Evolutionary conservation across 78 protist genomes (phyloP).

Genomic region (Dictyostelium capitatum): DNA sequence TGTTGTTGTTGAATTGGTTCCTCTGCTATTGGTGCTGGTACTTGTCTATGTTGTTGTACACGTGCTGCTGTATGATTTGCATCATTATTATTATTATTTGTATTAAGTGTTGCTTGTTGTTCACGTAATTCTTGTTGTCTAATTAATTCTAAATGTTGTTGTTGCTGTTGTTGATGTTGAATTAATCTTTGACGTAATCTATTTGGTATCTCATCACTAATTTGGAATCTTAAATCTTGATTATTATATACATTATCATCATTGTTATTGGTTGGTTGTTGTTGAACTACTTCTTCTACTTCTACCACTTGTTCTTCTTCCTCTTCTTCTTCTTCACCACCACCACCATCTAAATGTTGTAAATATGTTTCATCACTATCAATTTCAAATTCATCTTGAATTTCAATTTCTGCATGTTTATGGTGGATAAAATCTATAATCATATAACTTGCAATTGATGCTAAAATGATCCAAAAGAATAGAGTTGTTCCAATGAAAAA

Average conservation of each 20-base stretch:
- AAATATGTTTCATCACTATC: constrained; percentile 10
- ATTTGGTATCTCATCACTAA: constrained; percentile 3
- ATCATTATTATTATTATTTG: background rate
- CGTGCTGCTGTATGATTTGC: background rate
- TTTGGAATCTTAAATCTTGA: constrained; percentile 7
- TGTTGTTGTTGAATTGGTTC: constrained; percentile 17
- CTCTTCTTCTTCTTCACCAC: background rate
- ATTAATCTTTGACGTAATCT: constrained; percentile 21
- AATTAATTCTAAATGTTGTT: background rate
- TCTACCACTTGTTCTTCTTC: background rate
- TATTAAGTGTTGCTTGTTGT: background rate
- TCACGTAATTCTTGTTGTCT: background rate
- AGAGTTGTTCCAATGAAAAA: constrained; percentile 49
- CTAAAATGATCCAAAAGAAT: constrained; percentile 45
- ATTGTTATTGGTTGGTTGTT: background rate
- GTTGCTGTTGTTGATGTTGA: constrained; percentile 21
- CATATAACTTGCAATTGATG: constrained; percentile 13
- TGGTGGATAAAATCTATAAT: constrained; percentile 13
- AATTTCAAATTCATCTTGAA: constrained; percentile 22
- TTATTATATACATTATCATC: background rate
- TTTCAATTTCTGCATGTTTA: constrained; percentile 46
- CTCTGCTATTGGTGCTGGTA: background rate
- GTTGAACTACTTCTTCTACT: background rate
- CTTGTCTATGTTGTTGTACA: background rate
- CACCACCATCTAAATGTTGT: constrained; percentile 12